Conservation (phyloP, 2,329 filamentous ascomycete species). For the Emmonsiellopsis sp. region DNA sequence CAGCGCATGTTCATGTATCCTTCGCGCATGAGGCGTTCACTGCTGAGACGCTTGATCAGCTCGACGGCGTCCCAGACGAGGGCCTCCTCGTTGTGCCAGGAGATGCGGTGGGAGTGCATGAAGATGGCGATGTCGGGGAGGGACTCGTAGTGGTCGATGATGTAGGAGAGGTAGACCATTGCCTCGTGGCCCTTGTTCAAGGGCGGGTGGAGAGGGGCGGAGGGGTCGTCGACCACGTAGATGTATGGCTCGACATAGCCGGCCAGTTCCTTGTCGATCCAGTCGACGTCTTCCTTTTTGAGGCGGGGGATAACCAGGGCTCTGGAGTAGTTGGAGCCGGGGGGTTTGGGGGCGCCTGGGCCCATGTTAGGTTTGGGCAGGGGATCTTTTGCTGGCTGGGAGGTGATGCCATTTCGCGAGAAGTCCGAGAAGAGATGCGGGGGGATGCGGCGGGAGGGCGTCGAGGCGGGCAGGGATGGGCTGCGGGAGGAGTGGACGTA, state of each 20-base stretch:
- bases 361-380: conserved; percentile 4
- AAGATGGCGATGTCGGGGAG: conserved; percentile 52
- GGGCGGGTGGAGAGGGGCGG: conserved; percentile 41
- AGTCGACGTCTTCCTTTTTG: conserved; percentile 42
- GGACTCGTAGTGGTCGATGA: conserved; percentile 53
- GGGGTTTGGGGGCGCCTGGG: conserved; percentile 31
- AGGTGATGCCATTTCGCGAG: too few species aligned
- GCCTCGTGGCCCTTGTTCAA: conserved; percentile 54
- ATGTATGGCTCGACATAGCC: conserved; percentile 36
- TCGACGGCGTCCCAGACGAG: conserved; percentile 41
- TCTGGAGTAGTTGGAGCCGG: conserved; percentile 43
- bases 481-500: too few species aligned
- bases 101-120: conserved; percentile 47
- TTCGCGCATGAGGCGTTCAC: conserved; percentile 40
- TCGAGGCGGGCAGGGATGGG: too few species aligned
- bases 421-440: too few species aligned
- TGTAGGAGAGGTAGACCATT: conserved; percentile 53
- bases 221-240: conserved; percentile 45
- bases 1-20: conserved; percentile 55
- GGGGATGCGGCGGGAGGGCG: too few species aligned
- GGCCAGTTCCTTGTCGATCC: conserved; percentile 45
- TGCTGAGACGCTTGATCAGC: conserved; percentile 43
- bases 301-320: conserved; percentile 46
- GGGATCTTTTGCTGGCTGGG: neutral
- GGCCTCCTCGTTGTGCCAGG: conserved; percentile 53